A percentile compares a stretch with the other conserved stretches of the same genome.
phyloP scores from a whole-genome alignment of 768 basidiomycete genomes.

The Kwoniella sp. region DNA sequence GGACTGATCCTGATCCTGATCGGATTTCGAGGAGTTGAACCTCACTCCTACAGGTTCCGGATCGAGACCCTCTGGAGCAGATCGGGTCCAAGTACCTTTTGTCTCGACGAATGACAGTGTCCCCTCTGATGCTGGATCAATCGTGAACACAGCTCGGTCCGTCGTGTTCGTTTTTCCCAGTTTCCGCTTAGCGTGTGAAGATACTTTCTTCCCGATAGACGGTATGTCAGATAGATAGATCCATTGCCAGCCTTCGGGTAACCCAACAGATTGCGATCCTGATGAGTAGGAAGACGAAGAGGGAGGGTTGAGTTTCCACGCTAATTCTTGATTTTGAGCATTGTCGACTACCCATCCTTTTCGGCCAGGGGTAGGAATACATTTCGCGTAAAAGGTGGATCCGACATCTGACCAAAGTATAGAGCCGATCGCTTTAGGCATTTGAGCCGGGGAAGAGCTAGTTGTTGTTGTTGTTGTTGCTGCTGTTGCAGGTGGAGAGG shows the following conservation, averaged over 20 bases:
- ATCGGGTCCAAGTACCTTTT: constrained; percentile 9
- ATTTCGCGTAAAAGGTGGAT: constrained; percentile 30
- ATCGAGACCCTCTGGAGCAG: neutral
- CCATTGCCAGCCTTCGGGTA: constrained; percentile 19
- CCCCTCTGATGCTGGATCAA: constrained; percentile 23
- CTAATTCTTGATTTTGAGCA: constrained; percentile 22
- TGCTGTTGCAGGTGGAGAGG: neutral
- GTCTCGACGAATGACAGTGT: constrained; percentile 14
- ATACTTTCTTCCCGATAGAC: neutral
- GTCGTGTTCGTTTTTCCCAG: constrained; percentile 9
- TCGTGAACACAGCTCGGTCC: constrained; percentile 1
- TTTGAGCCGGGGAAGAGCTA: neutral
- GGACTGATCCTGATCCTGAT: neutral
- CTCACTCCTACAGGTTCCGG: constrained; percentile 2
- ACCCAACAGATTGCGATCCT: neutral
- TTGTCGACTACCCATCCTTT: constrained; percentile 38
- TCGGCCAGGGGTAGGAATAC: constrained; percentile 16
- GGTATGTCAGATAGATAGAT: constrained; percentile 13
- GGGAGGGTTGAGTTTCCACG: constrained; percentile 27
- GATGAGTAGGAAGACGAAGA: neutral
- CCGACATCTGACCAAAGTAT: constrained; percentile 45
- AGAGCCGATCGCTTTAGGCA: constrained; percentile 30
- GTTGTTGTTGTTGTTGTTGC: neutral
- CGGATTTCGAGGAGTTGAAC: constrained; percentile 8
- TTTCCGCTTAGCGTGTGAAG: neutral